A percentile compares a stretch with the other conserved stretches of the same genome.
phyloP scores from a whole-genome alignment of 2,329 filamentous ascomycete genomes.

The Colletotrichum falcatum region DNA sequence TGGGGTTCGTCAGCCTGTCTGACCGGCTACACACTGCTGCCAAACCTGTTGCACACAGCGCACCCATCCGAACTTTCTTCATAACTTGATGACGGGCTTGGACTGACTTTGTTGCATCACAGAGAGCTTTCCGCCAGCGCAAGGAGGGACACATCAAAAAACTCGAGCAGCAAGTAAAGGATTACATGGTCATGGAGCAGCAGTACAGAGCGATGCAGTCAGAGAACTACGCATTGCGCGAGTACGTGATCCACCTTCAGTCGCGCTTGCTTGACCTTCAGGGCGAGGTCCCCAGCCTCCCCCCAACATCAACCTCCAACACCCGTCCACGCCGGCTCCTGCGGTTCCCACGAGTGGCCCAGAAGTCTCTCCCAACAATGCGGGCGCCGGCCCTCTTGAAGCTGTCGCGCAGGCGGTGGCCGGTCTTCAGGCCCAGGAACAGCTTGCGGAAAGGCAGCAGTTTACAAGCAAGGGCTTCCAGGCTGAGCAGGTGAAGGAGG shows the following conservation, averaged over 20 bases:
- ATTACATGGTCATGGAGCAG: slow-evolving; percentile 80
- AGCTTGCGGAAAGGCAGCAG: slow-evolving; percentile 53
- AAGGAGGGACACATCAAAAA: slow-evolving; percentile 99
- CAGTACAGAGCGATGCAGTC: slow-evolving; percentile 83
- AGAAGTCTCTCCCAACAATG: slow-evolving; percentile 23
- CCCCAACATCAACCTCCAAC: slow-evolving; percentile 78
- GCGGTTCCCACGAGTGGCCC: slow-evolving; percentile 37
- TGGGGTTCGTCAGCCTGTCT: slow-evolving; percentile 37
- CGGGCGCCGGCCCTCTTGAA: slow-evolving; percentile 55
- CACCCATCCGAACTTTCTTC: not conserved
- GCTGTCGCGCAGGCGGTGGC: slow-evolving; percentile 64
- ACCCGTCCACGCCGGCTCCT: slow-evolving; percentile 54
- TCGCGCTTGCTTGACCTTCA: slow-evolving; percentile 85
- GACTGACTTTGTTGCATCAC: slow-evolving; percentile 46
- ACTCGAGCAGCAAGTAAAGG: slow-evolving; percentile 91
- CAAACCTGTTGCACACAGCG: not conserved
- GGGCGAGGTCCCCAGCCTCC: slow-evolving; percentile 89
- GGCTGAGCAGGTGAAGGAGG: slow-evolving; percentile 54
- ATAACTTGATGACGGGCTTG: not conserved
- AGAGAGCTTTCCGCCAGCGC: slow-evolving; percentile 96
- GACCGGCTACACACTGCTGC: not conserved
- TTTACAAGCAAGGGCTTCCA: slow-evolving; percentile 54
- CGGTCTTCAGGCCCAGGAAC: slow-evolving; percentile 57
- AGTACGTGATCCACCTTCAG: slow-evolving; percentile 93
- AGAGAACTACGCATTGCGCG: slow-evolving; percentile 90